Percentiles rank a stretch among this genome's conserved stretches.
These are phyloP conservation scores for Hypomontagnella submonticulosa DNA, from an alignment of 495 filamentous ascomycete genomes.

Conservation along the genomic window DNA sequence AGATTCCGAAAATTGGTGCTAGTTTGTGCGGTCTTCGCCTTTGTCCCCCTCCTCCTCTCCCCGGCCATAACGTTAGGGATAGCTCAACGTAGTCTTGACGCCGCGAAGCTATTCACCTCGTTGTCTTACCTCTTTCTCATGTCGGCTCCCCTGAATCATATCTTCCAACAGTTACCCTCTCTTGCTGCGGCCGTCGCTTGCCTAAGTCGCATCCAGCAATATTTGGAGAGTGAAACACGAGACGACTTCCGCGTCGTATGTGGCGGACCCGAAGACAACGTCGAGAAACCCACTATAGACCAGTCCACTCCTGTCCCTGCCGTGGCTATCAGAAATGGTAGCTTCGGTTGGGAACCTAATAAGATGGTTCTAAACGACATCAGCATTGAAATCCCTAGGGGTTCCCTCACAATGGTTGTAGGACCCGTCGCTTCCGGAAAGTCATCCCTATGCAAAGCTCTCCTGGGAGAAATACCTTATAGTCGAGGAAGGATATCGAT, in stretches of 20 bases:
- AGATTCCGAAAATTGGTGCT: conserved; percentile 65
- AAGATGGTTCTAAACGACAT: conserved; percentile 51
- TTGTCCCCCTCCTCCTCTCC: conserved; percentile 61
- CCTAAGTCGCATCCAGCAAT: conserved; percentile 68
- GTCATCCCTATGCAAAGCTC: conserved; percentile 59
- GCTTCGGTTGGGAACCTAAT: conserved; percentile 58
- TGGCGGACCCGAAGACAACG: conserved; percentile 3
- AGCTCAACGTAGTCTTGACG: conserved; percentile 57
- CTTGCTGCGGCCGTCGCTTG: conserved; percentile 67
- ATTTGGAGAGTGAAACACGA: conserved; percentile 58
- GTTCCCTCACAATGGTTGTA: conserved; percentile 54
- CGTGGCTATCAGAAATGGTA: conserved; percentile 46
- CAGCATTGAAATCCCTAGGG: conserved; percentile 47
- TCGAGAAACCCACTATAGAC: conserved; percentile 6
- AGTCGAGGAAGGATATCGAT: conserved; percentile 40
- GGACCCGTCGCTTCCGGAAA: conserved; percentile 65
- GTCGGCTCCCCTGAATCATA: conserved; percentile 61
- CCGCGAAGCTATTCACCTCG: conserved; percentile 66
- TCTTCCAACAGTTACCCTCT: conserved; percentile 67
- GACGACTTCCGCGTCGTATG: conserved; percentile 28
- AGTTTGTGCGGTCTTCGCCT: conserved; percentile 64
- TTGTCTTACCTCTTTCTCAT: conserved; percentile 70
- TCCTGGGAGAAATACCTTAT: conserved; percentile 62
- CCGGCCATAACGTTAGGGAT: conserved; percentile 56
- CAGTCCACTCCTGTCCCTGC: conserved; percentile 1